Percentiles rank a stretch among this genome's conserved stretches.
phyloP scores from a whole-genome alignment of 768 basidiomycete species.

The Pleurotus tuber-regium region DNA sequence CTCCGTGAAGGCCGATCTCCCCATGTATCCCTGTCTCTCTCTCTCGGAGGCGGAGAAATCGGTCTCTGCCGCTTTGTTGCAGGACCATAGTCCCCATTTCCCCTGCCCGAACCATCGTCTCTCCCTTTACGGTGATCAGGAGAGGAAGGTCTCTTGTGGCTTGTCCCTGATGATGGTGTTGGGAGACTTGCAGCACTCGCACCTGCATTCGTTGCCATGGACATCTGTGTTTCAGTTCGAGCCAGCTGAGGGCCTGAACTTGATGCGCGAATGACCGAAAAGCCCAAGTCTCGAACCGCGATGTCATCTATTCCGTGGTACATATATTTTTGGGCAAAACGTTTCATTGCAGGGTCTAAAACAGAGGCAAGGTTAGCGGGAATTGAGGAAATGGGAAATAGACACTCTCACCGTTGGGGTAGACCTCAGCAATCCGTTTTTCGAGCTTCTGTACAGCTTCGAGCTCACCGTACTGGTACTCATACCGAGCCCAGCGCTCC shows the following conservation, averaged over 20 bases:
- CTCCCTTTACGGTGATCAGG: conserved; percentile 30
- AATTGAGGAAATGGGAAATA: not conserved
- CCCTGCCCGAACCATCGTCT: conserved; percentile 18
- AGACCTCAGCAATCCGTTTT: conserved; percentile 83
- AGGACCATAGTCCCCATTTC: conserved; percentile 26
- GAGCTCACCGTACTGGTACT: conserved; percentile 93
- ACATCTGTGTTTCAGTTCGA: conserved; percentile 34
- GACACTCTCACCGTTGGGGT: conserved; percentile 68
- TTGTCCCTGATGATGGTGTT: conserved; percentile 6
- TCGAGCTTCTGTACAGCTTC: conserved; percentile 87
- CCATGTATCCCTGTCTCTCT: conserved; percentile 33
- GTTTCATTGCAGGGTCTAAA: conserved; percentile 85
- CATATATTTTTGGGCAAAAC: conserved; percentile 82
- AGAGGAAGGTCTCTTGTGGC: conserved; percentile 36
- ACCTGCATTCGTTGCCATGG: conserved; percentile 18
- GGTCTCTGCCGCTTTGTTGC: conserved; percentile 34
- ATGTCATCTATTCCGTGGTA: conserved; percentile 87
- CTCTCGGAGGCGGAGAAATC: conserved; percentile 23
- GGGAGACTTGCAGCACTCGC: conserved; percentile 4
- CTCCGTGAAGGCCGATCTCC: conserved; percentile 22
- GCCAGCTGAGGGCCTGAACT: conserved; percentile 23
- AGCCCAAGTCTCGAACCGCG: conserved; percentile 84
- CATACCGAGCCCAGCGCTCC: conserved; percentile 95
- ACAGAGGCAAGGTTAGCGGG: not conserved
- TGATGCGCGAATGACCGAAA: conserved; percentile 45